phyloP scores from a whole-genome alignment of 306 rosid species.

The Gleditsia sinensis region DNA sequence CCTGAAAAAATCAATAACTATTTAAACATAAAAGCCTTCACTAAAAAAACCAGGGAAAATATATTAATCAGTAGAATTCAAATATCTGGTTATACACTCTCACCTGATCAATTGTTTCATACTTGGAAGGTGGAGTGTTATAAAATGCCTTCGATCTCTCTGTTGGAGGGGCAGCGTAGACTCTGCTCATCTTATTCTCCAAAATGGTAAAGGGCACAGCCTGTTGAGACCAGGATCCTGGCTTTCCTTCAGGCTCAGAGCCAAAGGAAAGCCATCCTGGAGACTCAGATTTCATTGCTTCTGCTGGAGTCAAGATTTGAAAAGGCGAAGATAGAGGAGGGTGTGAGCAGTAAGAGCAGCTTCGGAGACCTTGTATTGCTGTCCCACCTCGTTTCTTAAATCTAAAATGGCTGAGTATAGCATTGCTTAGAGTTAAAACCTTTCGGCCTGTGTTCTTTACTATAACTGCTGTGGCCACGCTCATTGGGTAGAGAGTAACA shows the following conservation, averaged over 20 bases:
- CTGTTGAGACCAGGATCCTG: slow-evolving; percentile 78
- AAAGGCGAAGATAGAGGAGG: slow-evolving; percentile 82
- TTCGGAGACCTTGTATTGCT: slow-evolving; percentile 76
- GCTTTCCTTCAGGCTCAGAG: slow-evolving; percentile 53
- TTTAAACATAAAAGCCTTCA: background rate
- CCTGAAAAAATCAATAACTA: slow-evolving; percentile 49
- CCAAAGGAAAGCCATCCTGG: slow-evolving; percentile 63
- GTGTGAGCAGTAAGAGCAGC: slow-evolving; percentile 66
- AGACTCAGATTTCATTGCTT: slow-evolving; percentile 65
- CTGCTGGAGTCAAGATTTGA: slow-evolving; percentile 67
- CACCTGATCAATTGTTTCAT: slow-evolving; percentile 92
- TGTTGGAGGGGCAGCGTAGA: slow-evolving; percentile 79
- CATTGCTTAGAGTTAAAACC: slow-evolving; percentile 59
- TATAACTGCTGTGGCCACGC: slow-evolving; percentile 88
- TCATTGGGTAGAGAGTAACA: slow-evolving; percentile 76
- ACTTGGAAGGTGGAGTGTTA: slow-evolving; percentile 83
- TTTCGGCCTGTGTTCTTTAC: slow-evolving; percentile 69
- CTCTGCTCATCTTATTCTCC: slow-evolving; percentile 83
- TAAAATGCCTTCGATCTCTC: slow-evolving; percentile 76
- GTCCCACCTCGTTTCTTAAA: slow-evolving; percentile 73
- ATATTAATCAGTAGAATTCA: background rate
- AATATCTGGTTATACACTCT: background rate
- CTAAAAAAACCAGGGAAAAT: background rate
- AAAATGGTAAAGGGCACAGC: slow-evolving; percentile 70
- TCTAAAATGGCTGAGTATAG: slow-evolving; percentile 78